Conservation (phyloP, 208 protist genomes). For the Acanthamoeba healyi region DNA sequence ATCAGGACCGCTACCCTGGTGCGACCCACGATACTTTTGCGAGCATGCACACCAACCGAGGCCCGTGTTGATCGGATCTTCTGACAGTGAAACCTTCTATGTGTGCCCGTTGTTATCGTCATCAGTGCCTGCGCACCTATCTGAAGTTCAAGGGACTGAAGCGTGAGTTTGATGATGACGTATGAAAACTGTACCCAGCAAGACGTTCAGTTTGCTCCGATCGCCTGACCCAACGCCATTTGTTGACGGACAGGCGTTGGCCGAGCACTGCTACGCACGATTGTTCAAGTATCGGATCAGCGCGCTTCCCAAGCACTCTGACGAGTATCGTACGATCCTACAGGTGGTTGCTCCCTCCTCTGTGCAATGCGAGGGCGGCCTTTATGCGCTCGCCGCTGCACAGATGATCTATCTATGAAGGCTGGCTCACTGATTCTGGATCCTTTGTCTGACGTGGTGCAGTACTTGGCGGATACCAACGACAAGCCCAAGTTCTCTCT, state of each 20-base stretch:
- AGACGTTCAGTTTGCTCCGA: neutral
- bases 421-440: too few relatives aligned
- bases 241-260: neutral
- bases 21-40: too few relatives aligned
- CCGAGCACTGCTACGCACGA: neutral
- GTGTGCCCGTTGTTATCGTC: too few relatives aligned
- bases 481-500: neutral
- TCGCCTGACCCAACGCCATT: too few relatives aligned
- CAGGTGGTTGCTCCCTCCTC: neutral
- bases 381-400: too few relatives aligned
- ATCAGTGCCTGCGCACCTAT: neutral
- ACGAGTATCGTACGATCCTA: neutral
- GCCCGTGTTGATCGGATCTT: too few relatives aligned
- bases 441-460: neutral
- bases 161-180: neutral
- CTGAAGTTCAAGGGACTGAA: too few relatives aligned
- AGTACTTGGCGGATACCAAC: constrained; percentile 8
- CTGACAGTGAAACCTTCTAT: too few relatives aligned
- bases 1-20: too few relatives aligned
- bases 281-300: neutral
- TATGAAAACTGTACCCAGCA: neutral
- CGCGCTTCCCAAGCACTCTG: neutral
- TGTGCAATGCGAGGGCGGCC: neutral
- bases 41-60: too few relatives aligned
- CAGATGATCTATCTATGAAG: neutral